Evolutionary conservation across 164 flowering plant genomes (phyloP).

Genomic region (Stephania japonica): DNA sequence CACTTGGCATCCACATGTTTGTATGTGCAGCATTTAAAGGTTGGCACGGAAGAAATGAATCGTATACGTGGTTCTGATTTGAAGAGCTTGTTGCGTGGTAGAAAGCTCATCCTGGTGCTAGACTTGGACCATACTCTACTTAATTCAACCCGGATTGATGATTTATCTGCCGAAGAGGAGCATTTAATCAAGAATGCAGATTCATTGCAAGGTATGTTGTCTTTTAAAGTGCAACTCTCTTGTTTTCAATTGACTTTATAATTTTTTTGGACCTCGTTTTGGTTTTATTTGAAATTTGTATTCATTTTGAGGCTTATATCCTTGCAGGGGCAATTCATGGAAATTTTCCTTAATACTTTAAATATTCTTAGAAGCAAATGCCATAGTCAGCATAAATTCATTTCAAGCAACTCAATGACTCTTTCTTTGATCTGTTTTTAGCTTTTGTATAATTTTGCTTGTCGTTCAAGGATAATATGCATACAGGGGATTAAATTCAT

Average conservation of each 20-base stretch:
- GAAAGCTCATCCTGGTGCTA: conserved; percentile 64
- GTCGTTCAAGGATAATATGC: too few relatives aligned
- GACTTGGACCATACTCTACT: conserved; percentile 87
- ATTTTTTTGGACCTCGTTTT: not conserved
- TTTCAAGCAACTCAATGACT: too few relatives aligned
- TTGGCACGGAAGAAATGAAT: conserved; percentile 54
- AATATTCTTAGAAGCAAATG: not conserved
- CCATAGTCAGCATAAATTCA: not conserved
- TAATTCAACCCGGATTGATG: conserved; percentile 51
- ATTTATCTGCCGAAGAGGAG: conserved; percentile 52
- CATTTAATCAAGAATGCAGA: conserved; percentile 43
- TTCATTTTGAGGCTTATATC: not conserved
- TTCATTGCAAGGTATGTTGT: conserved; percentile 44
- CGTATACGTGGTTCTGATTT: conserved; percentile 49
- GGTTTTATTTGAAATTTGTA: not conserved
- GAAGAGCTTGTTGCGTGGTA: conserved; percentile 44
- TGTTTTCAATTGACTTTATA: not conserved
- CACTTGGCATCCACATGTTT: not conserved
- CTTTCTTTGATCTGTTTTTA: too few relatives aligned
- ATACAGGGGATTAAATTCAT: too few relatives aligned
- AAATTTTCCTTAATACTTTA: not conserved
- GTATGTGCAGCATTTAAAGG: conserved; percentile 52
- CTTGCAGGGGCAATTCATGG: not conserved
- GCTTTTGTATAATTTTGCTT: too few relatives aligned
- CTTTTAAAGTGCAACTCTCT: not conserved